Conservation (phyloP, 441 rosid genomes). For the Euphorbia corollata region DNA sequence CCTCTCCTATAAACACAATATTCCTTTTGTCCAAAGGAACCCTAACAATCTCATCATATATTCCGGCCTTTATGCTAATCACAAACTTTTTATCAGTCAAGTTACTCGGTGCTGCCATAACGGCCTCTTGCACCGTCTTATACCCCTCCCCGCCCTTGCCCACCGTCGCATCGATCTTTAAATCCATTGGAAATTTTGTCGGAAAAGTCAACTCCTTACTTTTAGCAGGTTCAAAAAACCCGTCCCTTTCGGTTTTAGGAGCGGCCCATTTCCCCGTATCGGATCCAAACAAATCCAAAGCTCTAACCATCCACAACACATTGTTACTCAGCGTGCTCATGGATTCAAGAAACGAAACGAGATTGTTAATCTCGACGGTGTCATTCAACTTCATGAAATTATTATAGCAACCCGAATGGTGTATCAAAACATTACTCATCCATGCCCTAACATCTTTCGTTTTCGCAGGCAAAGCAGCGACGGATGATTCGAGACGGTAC, state of each 20-base stretch:
- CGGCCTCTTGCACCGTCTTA: slow-evolving; percentile 68
- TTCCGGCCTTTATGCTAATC: slow-evolving; percentile 53
- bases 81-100: slow-evolving; percentile 37
- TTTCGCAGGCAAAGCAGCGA: slow-evolving; percentile 25
- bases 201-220: slow-evolving; percentile 35
- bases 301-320: slow-evolving; percentile 57
- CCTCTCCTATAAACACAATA: slow-evolving; percentile 75
- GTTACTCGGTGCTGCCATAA: slow-evolving; percentile 56
- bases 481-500: slow-evolving; percentile 36
- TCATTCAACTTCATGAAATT: slow-evolving; percentile 55
- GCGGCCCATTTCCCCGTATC: slow-evolving; percentile 43
- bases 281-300: slow-evolving; percentile 49
- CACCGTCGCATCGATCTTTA: slow-evolving; percentile 49
- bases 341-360: slow-evolving; percentile 44
- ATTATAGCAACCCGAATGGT: slow-evolving; percentile 63
- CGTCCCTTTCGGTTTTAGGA: slow-evolving; percentile 64
- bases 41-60: slow-evolving; percentile 69
- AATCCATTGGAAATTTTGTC: slow-evolving; percentile 36
- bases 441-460: slow-evolving; percentile 67
- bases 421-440: slow-evolving; percentile 60
- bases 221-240: slow-evolving; percentile 43
- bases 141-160: slow-evolving; percentile 42
- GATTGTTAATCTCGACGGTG: slow-evolving; percentile 36
- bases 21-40: slow-evolving; percentile 65
- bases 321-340: slow-evolving; percentile 43